Evolutionary conservation across 257 asterid genomes (phyloP).

Genomic region (Lantana camara): DNA sequence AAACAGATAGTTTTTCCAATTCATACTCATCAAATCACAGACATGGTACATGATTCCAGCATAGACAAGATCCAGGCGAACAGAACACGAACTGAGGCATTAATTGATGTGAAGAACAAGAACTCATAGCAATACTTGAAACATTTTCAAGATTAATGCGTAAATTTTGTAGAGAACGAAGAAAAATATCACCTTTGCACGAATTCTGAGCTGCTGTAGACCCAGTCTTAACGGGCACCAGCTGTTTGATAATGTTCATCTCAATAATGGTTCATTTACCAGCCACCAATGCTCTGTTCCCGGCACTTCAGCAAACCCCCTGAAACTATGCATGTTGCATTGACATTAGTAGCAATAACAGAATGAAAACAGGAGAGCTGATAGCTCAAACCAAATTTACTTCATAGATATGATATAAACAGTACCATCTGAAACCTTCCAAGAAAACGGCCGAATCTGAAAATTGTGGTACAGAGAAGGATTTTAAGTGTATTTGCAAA

Average conservation of each 20-base stretch:
- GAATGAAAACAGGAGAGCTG: background rate
- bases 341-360: slow-evolving; percentile 12
- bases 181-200: slow-evolving; percentile 47
- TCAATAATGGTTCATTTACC: slow-evolving; percentile 30
- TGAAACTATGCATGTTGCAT: slow-evolving; percentile 24
- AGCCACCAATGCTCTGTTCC: slow-evolving; percentile 14
- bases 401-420: background rate
- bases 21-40: background rate
- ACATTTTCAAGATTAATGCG: background rate
- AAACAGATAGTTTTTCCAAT: too few species aligned
- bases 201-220: slow-evolving; percentile 42
- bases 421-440: slow-evolving; percentile 11
- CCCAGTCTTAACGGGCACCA: slow-evolving; percentile 41
- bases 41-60: slow-evolving; percentile 1
- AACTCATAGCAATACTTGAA: background rate
- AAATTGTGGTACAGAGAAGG: background rate
- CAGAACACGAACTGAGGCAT: background rate
- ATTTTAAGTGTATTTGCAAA: background rate
- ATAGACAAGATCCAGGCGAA: background rate
- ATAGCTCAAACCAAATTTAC: background rate
- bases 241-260: slow-evolving; percentile 68
- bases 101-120: background rate
- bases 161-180: background rate
- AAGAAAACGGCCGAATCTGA: background rate
- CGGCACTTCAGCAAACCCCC: slow-evolving; percentile 18